Evolutionary conservation across 495 filamentous ascomycete species (phyloP).

Genomic region (Usnea hakonensis): DNA sequence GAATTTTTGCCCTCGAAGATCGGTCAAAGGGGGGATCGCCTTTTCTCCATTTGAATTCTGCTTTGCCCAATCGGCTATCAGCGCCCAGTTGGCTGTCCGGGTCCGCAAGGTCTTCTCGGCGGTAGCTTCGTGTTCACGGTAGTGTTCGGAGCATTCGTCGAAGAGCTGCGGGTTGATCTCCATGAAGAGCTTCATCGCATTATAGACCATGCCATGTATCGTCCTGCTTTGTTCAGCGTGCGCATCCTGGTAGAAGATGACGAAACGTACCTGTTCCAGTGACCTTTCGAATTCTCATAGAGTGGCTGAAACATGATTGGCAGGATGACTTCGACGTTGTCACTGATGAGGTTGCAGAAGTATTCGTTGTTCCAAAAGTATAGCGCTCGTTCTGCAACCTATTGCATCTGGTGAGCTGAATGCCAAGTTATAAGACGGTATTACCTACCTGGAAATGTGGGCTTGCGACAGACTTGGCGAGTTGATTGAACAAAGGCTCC

Average conservation of each 20-base stretch:
- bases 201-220: conserved; percentile 99
- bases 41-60: conserved; percentile 49
- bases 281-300: conserved; percentile 98
- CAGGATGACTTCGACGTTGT: conserved; percentile 96
- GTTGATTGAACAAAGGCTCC: conserved; percentile 90
- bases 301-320: conserved; percentile 99
- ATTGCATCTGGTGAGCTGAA: conserved; percentile 8
- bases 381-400: conserved; percentile 91
- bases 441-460: conserved; percentile 83
- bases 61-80: conserved; percentile 70
- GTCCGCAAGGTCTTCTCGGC: conserved; percentile 68
- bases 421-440: not conserved
- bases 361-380: conserved; percentile 99
- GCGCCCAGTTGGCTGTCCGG: conserved; percentile 79
- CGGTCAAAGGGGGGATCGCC: conserved; percentile 32
- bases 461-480: conserved; percentile 96
- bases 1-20: conserved; percentile 34
- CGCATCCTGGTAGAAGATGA: not conserved
- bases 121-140: conserved; percentile 91
- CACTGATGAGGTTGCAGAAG: conserved; percentile 98
- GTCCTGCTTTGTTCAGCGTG: conserved; percentile 51
- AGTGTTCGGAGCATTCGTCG: conserved; percentile 96
- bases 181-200: conserved; percentile 99
- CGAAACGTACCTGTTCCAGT: conserved; percentile 84
- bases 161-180: conserved; percentile 99